Conservation (phyloP, 163 green algal species). For the Prototheca wickerhamii region DNA sequence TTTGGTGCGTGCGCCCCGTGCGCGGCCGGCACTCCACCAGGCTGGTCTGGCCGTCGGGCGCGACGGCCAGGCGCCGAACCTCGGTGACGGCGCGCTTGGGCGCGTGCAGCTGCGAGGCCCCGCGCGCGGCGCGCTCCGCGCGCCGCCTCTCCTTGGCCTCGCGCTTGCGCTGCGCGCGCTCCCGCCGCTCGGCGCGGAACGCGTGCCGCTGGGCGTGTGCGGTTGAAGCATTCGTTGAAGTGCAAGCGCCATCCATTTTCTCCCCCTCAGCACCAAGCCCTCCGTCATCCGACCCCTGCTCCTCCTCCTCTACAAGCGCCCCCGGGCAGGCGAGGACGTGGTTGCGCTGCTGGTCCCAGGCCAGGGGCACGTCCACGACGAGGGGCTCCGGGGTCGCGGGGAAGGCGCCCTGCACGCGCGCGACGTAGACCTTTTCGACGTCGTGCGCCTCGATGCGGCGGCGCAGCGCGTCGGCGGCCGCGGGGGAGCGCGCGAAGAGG, state of each 20-base stretch:
- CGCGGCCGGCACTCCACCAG: constrained; percentile 70
- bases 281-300: neutral
- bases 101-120: too few relatives aligned
- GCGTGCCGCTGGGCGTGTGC: neutral
- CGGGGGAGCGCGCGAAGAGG: constrained; percentile 57
- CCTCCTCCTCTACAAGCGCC: neutral
- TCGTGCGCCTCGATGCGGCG: constrained; percentile 45
- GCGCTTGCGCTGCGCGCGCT: neutral
- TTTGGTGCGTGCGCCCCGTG: constrained; percentile 86
- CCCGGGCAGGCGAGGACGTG: neutral
- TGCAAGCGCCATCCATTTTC: neutral
- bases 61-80: constrained; percentile 43
- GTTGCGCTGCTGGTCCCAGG: constrained; percentile 33
- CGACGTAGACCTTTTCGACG: constrained; percentile 80
- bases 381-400: constrained; percentile 10
- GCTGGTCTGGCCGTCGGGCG: constrained; percentile 47
- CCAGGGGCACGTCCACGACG: constrained; percentile 39
- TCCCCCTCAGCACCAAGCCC: too few relatives aligned
- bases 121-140: too few relatives aligned
- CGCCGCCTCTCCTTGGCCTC: too few relatives aligned
- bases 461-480: constrained; percentile 49
- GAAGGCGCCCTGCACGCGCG: constrained; percentile 66
- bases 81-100: constrained; percentile 29
- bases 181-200: neutral
- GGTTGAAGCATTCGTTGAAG: neutral